These are phyloP conservation scores for Globisporangium orthogonon DNA, from an alignment of 352 stramenopile species.

Conservation along the genomic window DNA sequence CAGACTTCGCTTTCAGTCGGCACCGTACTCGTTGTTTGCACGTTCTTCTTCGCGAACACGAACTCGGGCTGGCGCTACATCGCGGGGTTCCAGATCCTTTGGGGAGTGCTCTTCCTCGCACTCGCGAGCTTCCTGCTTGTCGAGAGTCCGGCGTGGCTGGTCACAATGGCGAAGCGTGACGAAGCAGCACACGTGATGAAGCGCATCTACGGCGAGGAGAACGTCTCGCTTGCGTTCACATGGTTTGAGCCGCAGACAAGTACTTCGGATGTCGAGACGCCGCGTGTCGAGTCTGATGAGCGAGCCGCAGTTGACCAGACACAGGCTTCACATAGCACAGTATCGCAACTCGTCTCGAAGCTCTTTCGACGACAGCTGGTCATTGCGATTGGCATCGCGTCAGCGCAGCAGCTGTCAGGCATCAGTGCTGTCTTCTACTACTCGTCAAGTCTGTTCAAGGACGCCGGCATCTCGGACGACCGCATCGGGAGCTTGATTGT, in stretches of 20 bases:
- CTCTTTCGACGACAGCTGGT: slow-evolving; percentile 41
- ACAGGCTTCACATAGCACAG: background rate
- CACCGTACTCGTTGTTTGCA: slow-evolving; percentile 32
- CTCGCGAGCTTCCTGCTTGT: slow-evolving; percentile 23
- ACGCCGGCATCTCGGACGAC: slow-evolving; percentile 30
- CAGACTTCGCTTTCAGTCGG: slow-evolving; percentile 41
- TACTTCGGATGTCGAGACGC: background rate
- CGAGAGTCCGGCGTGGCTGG: slow-evolving; percentile 32
- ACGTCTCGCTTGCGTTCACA: slow-evolving; percentile 21
- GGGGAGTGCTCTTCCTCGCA: slow-evolving; percentile 19
- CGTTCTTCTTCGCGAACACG: slow-evolving; percentile 53
- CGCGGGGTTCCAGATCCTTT: slow-evolving; percentile 27
- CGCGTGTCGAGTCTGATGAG: slow-evolving; percentile 4
- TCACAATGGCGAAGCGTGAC: slow-evolving; percentile 24
- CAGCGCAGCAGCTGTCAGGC: slow-evolving; percentile 46
- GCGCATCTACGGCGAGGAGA: slow-evolving; percentile 24
- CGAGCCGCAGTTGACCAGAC: background rate
- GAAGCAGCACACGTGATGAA: slow-evolving; percentile 21
- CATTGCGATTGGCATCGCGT: slow-evolving; percentile 32
- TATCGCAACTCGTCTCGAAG: slow-evolving; percentile 25
- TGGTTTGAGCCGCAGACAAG: slow-evolving; percentile 19
- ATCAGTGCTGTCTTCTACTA: slow-evolving; percentile 58
- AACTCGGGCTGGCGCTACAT: slow-evolving; percentile 36
- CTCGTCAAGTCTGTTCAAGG: slow-evolving; percentile 33
- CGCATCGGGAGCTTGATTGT: slow-evolving; percentile 35